Evolutionary conservation across 2,329 filamentous ascomycete genomes (phyloP).

Genomic region (Apiospora kogelbergensis): DNA sequence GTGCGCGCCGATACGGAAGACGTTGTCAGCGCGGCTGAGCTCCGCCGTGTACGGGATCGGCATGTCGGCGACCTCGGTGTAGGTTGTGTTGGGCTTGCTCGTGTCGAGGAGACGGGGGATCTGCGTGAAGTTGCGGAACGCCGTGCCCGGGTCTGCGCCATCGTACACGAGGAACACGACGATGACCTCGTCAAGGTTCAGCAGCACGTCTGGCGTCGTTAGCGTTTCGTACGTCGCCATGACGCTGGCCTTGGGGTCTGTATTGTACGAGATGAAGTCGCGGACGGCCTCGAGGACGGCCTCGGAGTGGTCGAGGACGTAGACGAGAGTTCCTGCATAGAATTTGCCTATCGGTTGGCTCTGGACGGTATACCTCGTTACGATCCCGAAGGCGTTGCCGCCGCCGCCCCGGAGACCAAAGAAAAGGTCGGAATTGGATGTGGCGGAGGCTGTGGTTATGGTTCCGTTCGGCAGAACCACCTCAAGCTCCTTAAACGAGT

Average conservation of each 20-base stretch:
- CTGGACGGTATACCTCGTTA: slow-evolving; percentile 25
- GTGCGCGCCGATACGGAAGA: slow-evolving; percentile 34
- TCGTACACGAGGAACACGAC: slow-evolving; percentile 37
- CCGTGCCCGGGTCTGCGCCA: slow-evolving; percentile 29
- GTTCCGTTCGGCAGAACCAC: slow-evolving; percentile 29
- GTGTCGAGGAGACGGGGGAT: slow-evolving; percentile 31
- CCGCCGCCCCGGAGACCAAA: slow-evolving; percentile 27
- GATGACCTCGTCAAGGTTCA: slow-evolving; percentile 32
- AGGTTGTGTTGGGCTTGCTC: slow-evolving; percentile 25
- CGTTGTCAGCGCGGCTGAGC: slow-evolving; percentile 31
- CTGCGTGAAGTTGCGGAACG: slow-evolving; percentile 32
- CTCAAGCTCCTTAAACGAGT: slow-evolving; percentile 28
- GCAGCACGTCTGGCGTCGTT: slow-evolving; percentile 24
- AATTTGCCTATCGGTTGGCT: slow-evolving; percentile 26
- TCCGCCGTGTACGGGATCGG: slow-evolving; percentile 29
- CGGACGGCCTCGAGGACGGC: slow-evolving; percentile 27
- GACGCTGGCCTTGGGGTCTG: slow-evolving; percentile 33
- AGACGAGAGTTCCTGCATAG: slow-evolving; percentile 29
- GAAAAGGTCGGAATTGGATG: slow-evolving; percentile 27
- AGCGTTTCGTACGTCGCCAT: slow-evolving; percentile 34
- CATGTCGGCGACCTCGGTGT: slow-evolving; percentile 33
- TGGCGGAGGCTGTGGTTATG: slow-evolving; percentile 21
- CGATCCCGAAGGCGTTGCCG: slow-evolving; percentile 27
- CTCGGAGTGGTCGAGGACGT: slow-evolving; percentile 26
- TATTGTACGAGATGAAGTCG: slow-evolving; percentile 32